Conservation (phyloP, 192 early-diverging fungal genomes). For the Obelidium mucronatum region DNA sequence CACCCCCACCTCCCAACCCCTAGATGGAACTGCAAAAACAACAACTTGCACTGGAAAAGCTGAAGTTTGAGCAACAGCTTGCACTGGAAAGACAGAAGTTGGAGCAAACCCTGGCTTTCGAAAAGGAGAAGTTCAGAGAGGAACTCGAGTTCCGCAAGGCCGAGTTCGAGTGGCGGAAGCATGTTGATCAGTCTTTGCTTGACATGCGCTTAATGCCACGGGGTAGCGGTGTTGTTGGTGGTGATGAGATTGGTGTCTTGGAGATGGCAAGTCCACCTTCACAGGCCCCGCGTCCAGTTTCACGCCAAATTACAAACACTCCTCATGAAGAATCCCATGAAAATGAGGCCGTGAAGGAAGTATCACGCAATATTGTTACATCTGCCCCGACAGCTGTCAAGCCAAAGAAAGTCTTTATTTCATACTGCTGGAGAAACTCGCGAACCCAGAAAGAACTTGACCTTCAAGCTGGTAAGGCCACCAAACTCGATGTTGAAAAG, state of each 20-base stretch:
- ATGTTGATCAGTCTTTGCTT: neutral
- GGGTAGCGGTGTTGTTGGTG: too few relatives aligned
- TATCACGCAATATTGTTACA: too few relatives aligned
- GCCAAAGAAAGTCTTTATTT: constrained; percentile 29
- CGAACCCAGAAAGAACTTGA: constrained; percentile 13
- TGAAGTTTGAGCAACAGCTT: constrained; percentile 1
- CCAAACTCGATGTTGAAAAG: neutral
- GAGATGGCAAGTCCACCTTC: too few relatives aligned
- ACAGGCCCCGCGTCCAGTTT: too few relatives aligned
- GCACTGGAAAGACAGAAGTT: neutral
- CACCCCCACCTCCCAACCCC: neutral
- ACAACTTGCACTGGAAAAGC: constrained; percentile 6
- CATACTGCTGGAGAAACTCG: constrained; percentile 26
- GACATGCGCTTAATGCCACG: too few relatives aligned
- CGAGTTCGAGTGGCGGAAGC: constrained; percentile 21
- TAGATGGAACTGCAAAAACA: constrained; percentile 16
- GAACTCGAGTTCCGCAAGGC: constrained; percentile 5
- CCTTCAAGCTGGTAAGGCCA: neutral
- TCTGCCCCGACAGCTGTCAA: neutral
- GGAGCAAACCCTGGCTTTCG: neutral
- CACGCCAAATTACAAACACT: too few relatives aligned
- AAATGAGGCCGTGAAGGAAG: too few relatives aligned
- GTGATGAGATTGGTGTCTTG: too few relatives aligned
- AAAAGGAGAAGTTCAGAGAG: neutral
- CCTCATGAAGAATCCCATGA: too few relatives aligned